Evolutionary conservation across 345 rosid genomes (phyloP).

Genomic region (Bruguiera parviflora): DNA sequence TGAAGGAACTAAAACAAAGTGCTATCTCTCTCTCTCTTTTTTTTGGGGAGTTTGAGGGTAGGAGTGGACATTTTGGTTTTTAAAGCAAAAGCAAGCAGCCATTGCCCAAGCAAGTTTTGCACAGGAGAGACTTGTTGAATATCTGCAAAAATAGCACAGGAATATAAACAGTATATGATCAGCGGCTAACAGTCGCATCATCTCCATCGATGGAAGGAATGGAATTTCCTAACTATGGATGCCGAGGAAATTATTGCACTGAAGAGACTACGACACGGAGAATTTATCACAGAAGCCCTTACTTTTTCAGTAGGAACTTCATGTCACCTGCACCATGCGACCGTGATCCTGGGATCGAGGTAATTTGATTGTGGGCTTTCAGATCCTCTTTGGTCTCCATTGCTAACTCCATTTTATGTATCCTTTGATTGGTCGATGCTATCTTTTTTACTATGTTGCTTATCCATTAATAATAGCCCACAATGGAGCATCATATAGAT

Average conservation of each 20-base stretch:
- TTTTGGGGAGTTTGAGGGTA: too few species aligned
- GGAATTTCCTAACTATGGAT: too few species aligned
- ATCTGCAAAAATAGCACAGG: conserved; percentile 43
- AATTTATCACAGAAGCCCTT: too few species aligned
- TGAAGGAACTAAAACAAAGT: too few species aligned
- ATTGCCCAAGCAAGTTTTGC: conserved; percentile 92
- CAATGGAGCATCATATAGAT: conserved; percentile 3
- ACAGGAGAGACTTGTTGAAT: conserved; percentile 81
- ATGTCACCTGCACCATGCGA: conserved; percentile 95
- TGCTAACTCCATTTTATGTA: conserved; percentile 68
- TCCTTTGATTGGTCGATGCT: conserved; percentile 50
- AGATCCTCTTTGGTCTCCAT: conserved; percentile 76
- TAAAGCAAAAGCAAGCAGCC: conserved; percentile 7
- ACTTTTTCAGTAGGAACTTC: conserved; percentile 38
- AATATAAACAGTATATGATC: neutral
- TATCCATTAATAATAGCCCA: conserved; percentile 4
- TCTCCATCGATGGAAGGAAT: too few species aligned
- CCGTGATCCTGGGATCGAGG: conserved; percentile 92
- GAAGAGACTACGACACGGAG: too few species aligned
- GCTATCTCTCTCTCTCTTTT: too few species aligned
- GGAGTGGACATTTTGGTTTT: too few species aligned
- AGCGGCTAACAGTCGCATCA: too few species aligned
- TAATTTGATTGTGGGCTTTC: conserved; percentile 93
- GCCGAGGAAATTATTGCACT: too few species aligned
- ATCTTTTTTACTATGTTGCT: conserved; percentile 76